Evolutionary conservation across 1,139 yeast genomes (phyloP).

Genomic region (Lodderomyces elongisporus): DNA sequence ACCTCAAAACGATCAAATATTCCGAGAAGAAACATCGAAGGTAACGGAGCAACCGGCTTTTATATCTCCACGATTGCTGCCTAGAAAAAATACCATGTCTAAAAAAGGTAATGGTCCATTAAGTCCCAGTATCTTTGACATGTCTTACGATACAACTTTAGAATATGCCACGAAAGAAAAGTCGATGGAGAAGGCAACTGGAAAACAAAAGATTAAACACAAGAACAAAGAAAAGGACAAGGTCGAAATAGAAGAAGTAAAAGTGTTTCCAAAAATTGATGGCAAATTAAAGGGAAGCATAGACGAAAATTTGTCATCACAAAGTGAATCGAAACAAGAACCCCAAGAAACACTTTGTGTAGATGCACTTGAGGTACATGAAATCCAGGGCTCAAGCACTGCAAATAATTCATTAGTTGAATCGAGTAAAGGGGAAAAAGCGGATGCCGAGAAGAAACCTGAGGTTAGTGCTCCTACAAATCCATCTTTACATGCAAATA

Average conservation of each 20-base stretch:
- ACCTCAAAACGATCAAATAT: no score
- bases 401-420: conserved; percentile 5
- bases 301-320: neutral
- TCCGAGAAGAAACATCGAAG: no score
- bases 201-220: neutral
- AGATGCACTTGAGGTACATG: neutral
- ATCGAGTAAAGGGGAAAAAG: neutral
- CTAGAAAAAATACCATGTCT: no score
- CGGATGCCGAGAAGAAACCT: neutral
- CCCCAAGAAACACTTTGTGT: neutral
- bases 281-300: neutral
- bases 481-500: no score
- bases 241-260: neutral
- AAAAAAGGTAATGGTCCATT: no score
- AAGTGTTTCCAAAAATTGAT: neutral
- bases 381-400: conserved; percentile 8
- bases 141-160: conserved; percentile 10
- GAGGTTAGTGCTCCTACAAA: no score
- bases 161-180: neutral
- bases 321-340: neutral
- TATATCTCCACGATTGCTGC: no score
- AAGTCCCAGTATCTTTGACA: conserved; percentile 14
- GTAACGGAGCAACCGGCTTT: no score
- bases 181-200: no score
- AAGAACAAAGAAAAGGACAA: neutral